These are phyloP conservation scores for Cercophora scortea DNA, from an alignment of 495 filamentous ascomycete species.

Conservation along the genomic window DNA sequence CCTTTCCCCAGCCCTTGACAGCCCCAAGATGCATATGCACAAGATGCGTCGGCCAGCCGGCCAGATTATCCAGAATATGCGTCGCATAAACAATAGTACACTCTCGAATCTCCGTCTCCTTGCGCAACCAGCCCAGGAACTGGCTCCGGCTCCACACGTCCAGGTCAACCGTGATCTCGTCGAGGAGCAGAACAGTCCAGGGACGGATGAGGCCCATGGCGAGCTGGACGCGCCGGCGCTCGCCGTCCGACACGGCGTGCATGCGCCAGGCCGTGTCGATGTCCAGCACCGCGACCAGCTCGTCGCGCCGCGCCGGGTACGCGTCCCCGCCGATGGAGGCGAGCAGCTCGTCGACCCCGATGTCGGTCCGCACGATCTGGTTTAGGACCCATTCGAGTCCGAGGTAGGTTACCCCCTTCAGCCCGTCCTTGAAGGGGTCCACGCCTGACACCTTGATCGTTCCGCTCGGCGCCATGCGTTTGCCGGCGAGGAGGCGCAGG, in stretches of 20 bases:
- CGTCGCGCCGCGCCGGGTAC: constrained; percentile 73
- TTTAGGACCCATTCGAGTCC: constrained; percentile 99
- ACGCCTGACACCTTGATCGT: constrained; percentile 68
- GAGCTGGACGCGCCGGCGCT: constrained; percentile 84
- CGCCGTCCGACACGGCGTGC: constrained; percentile 89
- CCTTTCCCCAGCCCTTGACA: constrained; percentile 74
- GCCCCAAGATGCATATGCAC: constrained; percentile 87
- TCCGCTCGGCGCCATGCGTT: constrained; percentile 72
- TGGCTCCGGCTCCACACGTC: constrained; percentile 76
- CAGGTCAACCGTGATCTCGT: constrained; percentile 96
- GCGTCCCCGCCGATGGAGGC: constrained; percentile 76
- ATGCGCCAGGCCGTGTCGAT: constrained; percentile 90
- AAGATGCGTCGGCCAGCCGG: constrained; percentile 87
- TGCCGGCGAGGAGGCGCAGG: constrained; percentile 77
- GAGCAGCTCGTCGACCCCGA: constrained; percentile 80
- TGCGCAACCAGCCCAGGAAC: constrained; percentile 80
- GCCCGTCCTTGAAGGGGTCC: constrained; percentile 81
- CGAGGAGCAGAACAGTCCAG: constrained; percentile 83
- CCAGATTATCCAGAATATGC: constrained; percentile 90
- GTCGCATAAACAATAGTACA: constrained; percentile 97
- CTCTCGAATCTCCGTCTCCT: constrained; percentile 70
- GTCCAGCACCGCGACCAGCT: constrained; percentile 81
- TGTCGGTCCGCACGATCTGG: constrained; percentile 89
- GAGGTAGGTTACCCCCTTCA: constrained; percentile 93
- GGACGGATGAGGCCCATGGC: constrained; percentile 94